Evolutionary conservation across 2,329 filamentous ascomycete genomes (phyloP).

Genomic region (Sclerotinia spermophila): DNA sequence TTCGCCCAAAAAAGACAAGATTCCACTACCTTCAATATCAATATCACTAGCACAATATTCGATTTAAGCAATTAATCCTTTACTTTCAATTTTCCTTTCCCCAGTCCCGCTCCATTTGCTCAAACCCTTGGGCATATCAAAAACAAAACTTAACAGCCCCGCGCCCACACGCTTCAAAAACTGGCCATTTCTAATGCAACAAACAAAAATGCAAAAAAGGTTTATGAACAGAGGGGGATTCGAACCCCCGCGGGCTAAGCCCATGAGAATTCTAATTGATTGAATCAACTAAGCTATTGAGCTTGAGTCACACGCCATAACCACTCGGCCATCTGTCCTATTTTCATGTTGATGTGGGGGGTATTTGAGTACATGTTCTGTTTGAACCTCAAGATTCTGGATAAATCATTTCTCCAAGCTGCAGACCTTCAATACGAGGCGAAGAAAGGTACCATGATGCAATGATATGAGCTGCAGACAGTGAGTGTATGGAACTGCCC

Average conservation of each 20-base stretch:
- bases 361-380: not conserved
- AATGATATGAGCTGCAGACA: not conserved
- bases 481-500: not conserved
- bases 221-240: conserved; percentile 16
- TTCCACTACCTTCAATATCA: not conserved
- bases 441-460: not conserved
- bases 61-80: not conserved
- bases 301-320: conserved; percentile 21
- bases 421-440: not conserved
- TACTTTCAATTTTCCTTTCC: not conserved
- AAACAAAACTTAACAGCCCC: not conserved
- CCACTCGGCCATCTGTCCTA: conserved; percentile 20
- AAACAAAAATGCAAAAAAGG: not conserved
- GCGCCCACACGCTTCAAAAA: not conserved
- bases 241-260: conserved; percentile 19
- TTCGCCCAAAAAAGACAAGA: not conserved
- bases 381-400: accelerated
- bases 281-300: conserved; percentile 10
- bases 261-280: conserved; percentile 18
- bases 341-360: accelerated
- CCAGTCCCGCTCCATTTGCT: not conserved
- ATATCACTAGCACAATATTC: not conserved
- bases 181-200: not conserved
- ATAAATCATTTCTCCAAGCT: not conserved
- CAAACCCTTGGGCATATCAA: not conserved